A percentile compares a stretch with the other conserved stretches of the same genome.
Conservation (phyloP, 306 rosid genomes). For the barrel medic (Medicago truncatula) region DNA sequence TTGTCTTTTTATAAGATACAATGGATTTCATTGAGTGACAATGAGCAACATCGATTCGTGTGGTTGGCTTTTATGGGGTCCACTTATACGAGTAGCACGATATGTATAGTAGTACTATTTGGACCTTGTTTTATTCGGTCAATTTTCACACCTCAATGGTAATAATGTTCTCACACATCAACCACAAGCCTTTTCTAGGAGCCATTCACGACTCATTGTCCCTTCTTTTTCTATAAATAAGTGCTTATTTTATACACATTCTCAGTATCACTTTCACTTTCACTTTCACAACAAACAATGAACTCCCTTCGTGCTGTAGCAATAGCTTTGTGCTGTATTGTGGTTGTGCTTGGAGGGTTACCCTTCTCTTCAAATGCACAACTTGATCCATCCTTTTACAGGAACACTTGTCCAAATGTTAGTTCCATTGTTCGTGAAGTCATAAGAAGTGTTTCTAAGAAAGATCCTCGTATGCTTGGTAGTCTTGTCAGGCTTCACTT, state of each 20-base stretch:
- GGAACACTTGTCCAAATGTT: slow-evolving; percentile 41
- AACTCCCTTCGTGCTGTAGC: neutral
- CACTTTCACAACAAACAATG: slow-evolving; percentile 31
- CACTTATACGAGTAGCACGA: neutral
- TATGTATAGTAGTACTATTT: neutral
- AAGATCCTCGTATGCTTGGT: slow-evolving; percentile 49
- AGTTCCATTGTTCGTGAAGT: slow-evolving; percentile 31
- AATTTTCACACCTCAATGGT: neutral
- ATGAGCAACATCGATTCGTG: neutral
- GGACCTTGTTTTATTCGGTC: neutral
- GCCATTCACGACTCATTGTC: neutral
- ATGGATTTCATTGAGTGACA: neutral
- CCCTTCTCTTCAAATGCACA: slow-evolving; percentile 39
- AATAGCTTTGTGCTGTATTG: slow-evolving; percentile 8
- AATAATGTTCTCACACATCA: neutral
- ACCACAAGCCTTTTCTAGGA: neutral
- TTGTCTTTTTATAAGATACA: no score
- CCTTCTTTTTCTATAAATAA: slow-evolving; percentile 6
- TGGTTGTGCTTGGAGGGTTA: slow-evolving; percentile 39
- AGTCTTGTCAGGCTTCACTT: slow-evolving; percentile 62
- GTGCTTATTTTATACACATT: neutral
- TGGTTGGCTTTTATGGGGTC: neutral
- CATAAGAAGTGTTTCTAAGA: slow-evolving; percentile 12
- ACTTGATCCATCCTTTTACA: slow-evolving; percentile 47
- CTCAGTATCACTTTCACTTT: slow-evolving; percentile 7